phyloP scores from a whole-genome alignment of 345 rosid species.

The Lumnitzera racemosa region DNA sequence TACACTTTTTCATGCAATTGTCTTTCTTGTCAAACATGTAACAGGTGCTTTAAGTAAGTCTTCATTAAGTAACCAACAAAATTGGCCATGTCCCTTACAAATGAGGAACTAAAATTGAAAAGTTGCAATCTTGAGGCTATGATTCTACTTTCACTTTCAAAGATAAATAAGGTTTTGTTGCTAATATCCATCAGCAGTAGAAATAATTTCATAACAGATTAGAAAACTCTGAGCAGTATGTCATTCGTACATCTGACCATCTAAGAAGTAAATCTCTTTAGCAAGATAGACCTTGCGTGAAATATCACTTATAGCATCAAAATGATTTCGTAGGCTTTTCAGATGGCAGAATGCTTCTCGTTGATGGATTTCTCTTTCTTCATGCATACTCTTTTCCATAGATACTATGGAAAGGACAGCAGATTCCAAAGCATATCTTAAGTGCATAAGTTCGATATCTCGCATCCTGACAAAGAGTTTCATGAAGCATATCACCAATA shows the following conservation, averaged over 20 bases:
- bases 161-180: no score
- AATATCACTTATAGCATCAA: constrained; percentile 67
- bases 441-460: constrained; percentile 93
- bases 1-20: no score
- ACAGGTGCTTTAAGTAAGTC: no score
- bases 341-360: constrained; percentile 54
- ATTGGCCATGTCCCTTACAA: no score
- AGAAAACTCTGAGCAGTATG: constrained; percentile 4
- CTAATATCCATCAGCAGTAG: no score
- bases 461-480: constrained; percentile 47
- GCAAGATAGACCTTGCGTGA: constrained; percentile 66
- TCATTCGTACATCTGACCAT: not conserved
- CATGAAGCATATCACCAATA: constrained; percentile 1
- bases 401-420: constrained; percentile 66
- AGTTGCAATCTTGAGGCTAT: no score
- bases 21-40: no score
- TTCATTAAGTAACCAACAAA: no score
- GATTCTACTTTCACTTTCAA: no score
- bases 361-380: constrained; percentile 42
- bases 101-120: no score
- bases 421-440: constrained; percentile 93
- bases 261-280: not conserved
- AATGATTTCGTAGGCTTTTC: constrained; percentile 65
- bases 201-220: not conserved
- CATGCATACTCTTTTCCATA: constrained; percentile 44